Conservation (phyloP, 2,329 filamentous ascomycete genomes). For the Diaporthe citrichinensis region DNA sequence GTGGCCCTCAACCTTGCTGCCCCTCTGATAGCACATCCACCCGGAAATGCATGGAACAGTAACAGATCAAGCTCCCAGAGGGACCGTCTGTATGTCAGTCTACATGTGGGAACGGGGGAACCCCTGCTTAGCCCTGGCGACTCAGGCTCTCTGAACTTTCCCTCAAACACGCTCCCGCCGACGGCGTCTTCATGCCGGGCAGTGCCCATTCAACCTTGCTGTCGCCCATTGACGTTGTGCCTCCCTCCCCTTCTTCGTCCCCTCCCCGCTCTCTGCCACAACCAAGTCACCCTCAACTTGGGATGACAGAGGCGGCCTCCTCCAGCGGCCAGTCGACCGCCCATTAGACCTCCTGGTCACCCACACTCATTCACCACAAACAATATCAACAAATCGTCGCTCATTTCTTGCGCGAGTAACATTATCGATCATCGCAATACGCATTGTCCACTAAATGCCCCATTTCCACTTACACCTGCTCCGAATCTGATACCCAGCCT, state of each 20-base stretch:
- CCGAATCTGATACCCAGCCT: conserved; percentile 35
- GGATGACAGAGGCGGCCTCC: conserved; percentile 35
- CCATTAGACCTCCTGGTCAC: conserved; percentile 1
- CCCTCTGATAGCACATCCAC: background rate
- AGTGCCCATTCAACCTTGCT: conserved; percentile 5
- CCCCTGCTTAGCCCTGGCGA: conserved; percentile 15
- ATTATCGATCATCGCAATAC: conserved; percentile 35
- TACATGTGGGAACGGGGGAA: background rate
- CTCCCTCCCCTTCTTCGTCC: background rate
- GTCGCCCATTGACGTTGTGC: conserved; percentile 13
- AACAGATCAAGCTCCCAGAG: background rate
- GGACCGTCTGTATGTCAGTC: background rate
- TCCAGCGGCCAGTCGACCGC: conserved; percentile 11
- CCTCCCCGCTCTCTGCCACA: background rate
- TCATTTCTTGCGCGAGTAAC: conserved; percentile 29
- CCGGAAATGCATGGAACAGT: fast-evolving
- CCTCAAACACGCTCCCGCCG: conserved; percentile 28
- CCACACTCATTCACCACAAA: conserved; percentile 27
- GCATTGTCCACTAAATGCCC: conserved; percentile 36
- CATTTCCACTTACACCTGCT: conserved; percentile 21
- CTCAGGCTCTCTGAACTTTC: conserved; percentile 26
- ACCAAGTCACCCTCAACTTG: conserved; percentile 12
- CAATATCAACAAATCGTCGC: conserved; percentile 19
- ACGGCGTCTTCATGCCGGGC: conserved; percentile 22
- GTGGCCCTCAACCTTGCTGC: background rate